These are phyloP conservation scores for Planoprotostelium fungivorum DNA, from an alignment of 78 protist genomes.

Conservation along the genomic window DNA sequence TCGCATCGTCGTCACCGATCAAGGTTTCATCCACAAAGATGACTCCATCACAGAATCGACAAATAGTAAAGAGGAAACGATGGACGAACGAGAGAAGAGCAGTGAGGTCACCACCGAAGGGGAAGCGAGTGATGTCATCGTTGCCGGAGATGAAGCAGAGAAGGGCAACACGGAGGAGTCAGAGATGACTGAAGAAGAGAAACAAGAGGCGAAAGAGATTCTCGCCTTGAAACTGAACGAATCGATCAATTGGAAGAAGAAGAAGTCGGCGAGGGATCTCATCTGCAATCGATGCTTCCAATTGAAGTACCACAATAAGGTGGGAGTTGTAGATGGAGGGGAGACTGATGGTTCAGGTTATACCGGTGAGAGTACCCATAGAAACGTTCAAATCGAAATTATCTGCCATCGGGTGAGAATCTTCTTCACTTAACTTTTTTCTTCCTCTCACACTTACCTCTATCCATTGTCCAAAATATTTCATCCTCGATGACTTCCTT, in stretches of 20 bases:
- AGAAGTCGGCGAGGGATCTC: not conserved
- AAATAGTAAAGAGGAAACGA: not conserved
- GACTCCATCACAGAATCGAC: not conserved
- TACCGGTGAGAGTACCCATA: not conserved
- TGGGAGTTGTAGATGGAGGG: not conserved
- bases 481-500: no score
- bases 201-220: not conserved
- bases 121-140: no score
- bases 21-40: not conserved
- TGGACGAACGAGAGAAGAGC: not conserved
- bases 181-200: not conserved
- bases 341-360: not conserved
- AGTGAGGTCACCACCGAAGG: not conserved
- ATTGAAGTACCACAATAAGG: not conserved
- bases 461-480: no score
- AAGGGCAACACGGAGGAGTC: no score
- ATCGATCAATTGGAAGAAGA: not conserved
- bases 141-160: no score
- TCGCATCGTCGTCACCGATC: no score
- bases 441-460: no score
- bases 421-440: no score
- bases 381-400: not conserved
- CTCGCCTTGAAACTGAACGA: not conserved
- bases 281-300: not conserved
- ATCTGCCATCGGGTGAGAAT: not conserved